These are phyloP conservation scores for Wallacemonas sp. DNA, from an alignment of 208 protist genomes.

Conservation along the genomic window DNA sequence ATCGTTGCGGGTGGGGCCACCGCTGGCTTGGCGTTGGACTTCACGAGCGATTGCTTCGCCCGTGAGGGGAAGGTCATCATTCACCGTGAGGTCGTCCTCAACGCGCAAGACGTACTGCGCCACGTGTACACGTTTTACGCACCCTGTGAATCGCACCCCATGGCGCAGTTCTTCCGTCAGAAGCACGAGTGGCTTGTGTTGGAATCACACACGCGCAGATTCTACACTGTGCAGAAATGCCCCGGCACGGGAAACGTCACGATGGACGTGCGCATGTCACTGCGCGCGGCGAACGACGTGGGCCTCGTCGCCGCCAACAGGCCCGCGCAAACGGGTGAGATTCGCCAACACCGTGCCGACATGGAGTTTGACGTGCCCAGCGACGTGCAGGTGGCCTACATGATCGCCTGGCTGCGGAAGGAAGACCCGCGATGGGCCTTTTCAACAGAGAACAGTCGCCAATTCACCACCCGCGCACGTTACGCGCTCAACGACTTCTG, in stretches of 20 bases:
- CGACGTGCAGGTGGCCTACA: conserved; percentile 86
- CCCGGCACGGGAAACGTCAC: conserved; percentile 80
- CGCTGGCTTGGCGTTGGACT: conserved; percentile 73
- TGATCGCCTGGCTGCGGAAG: conserved; percentile 92
- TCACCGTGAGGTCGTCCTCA: conserved; percentile 82
- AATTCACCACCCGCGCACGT: conserved; percentile 78
- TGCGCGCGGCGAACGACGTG: conserved; percentile 85
- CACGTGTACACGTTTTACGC: conserved; percentile 91
- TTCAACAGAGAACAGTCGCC: conserved; percentile 88
- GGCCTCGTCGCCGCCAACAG: conserved; percentile 66
- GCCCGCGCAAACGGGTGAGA: conserved; percentile 82
- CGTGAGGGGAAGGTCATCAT: conserved; percentile 82
- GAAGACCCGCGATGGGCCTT: conserved; percentile 91
- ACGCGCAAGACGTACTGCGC: conserved; percentile 72
- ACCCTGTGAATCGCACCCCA: conserved; percentile 61
- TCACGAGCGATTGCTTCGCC: conserved; percentile 78
- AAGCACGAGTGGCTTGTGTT: conserved; percentile 92
- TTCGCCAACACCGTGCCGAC: conserved; percentile 74
- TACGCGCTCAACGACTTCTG: conserved; percentile 88
- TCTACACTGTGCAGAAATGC: conserved; percentile 88
- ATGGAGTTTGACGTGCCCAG: conserved; percentile 89
- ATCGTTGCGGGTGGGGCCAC: conserved; percentile 53
- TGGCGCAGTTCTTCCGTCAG: conserved; percentile 68
- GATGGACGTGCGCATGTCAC: conserved; percentile 79
- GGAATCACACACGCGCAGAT: conserved; percentile 67